These are phyloP conservation scores for Takashimella koratensis DNA, from an alignment of 1,284 basidiomycete species.

Conservation along the genomic window DNA sequence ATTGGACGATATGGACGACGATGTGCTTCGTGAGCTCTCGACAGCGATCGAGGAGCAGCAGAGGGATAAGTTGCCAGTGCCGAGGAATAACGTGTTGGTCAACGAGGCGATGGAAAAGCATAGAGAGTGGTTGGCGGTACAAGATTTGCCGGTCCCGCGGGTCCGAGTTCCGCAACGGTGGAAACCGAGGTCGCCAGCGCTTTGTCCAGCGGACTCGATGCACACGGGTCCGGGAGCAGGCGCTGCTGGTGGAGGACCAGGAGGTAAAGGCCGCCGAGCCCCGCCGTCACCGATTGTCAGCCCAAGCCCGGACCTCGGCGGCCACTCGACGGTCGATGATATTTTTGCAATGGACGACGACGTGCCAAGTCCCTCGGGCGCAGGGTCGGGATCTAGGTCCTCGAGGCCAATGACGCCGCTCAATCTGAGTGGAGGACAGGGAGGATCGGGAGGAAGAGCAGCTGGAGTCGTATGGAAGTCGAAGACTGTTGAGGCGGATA, in stretches of 20 bases:
- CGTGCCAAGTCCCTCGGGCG: constrained; percentile 15
- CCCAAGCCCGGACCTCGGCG: constrained; percentile 17
- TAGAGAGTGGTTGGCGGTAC: constrained; percentile 68
- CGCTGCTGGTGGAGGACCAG: constrained; percentile 15
- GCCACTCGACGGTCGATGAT: constrained; percentile 34
- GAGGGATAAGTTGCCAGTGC: constrained; percentile 61
- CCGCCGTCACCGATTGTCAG: constrained; percentile 26
- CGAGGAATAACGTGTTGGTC: constrained; percentile 60
- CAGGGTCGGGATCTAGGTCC: constrained; percentile 26
- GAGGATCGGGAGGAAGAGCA: constrained; percentile 8
- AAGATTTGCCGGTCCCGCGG: constrained; percentile 74
- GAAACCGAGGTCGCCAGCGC: constrained; percentile 52
- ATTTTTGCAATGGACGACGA: constrained; percentile 52
- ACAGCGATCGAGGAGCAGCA: constrained; percentile 63
- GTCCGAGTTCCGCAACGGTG: constrained; percentile 50
- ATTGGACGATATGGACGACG: constrained; percentile 65
- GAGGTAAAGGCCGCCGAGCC: constrained; percentile 5
- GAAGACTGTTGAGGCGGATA: constrained; percentile 45
- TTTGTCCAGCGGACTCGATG: constrained; percentile 53
- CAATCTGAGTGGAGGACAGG: constrained; percentile 21
- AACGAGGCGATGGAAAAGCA: constrained; percentile 62
- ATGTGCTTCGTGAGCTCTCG: constrained; percentile 67
- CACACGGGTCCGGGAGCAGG: constrained; percentile 13
- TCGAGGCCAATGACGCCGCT: constrained; percentile 56
- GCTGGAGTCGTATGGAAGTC: constrained; percentile 53